Evolutionary conservation across 495 filamentous ascomycete genomes (phyloP).

Genomic region (Staphylotrichum longicolle): DNA sequence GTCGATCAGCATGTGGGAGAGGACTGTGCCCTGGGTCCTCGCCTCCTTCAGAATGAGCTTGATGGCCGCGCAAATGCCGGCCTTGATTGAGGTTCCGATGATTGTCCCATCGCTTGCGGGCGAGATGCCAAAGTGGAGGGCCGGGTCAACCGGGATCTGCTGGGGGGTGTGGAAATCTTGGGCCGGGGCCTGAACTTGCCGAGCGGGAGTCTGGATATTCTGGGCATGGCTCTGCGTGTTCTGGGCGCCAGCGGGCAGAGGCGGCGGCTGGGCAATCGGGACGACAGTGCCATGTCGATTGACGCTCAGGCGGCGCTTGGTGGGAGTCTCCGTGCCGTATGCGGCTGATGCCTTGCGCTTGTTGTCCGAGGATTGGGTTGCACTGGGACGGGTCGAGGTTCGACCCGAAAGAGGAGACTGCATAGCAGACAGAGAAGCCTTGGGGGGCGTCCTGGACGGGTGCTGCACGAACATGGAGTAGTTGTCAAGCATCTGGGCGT

Average conservation of each 20-base stretch:
- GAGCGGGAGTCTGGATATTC: background rate
- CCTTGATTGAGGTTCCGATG: conserved; percentile 16
- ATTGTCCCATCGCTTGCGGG: conserved; percentile 4
- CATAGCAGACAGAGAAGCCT: background rate
- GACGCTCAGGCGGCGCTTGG: conserved; percentile 17
- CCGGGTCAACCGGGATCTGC: conserved; percentile 10
- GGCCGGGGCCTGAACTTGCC: no score
- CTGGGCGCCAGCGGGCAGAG: background rate
- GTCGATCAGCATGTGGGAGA: conserved; percentile 8
- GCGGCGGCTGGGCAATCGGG: background rate
- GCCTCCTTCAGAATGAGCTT: conserved; percentile 7
- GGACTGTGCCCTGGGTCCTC: background rate
- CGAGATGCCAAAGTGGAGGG: conserved; percentile 11
- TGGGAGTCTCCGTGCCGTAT: conserved; percentile 3
- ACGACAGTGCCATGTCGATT: background rate
- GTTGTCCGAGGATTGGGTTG: conserved; percentile 10
- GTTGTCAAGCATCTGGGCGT: background rate
- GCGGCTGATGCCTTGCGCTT: conserved; percentile 9
- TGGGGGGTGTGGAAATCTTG: conserved; percentile 2
- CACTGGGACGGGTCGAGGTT: background rate
- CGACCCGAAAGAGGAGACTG: background rate
- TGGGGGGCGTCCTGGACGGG: background rate
- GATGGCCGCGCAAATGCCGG: conserved; percentile 15
- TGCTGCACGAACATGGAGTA: conserved; percentile 15
- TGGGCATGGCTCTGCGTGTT: background rate